Evolutionary conservation across 1,139 yeast genomes (phyloP).

Genomic region (Zygosaccharomyces sapae): DNA sequence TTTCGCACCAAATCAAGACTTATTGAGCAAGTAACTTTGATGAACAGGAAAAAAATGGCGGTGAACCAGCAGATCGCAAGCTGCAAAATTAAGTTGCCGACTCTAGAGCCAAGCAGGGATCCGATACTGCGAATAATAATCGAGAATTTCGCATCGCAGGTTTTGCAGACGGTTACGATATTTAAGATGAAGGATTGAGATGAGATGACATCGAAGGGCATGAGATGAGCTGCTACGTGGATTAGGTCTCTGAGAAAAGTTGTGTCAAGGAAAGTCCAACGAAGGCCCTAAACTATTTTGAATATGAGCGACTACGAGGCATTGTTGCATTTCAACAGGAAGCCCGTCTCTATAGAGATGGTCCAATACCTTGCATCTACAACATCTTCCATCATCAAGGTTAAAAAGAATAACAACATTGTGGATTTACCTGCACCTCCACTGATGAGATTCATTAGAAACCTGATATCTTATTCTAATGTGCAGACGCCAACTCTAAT

Average conservation of each 20-base stretch:
- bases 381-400: conserved; percentile 72
- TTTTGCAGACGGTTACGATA: background rate
- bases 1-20: conserved; percentile 1
- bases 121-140: background rate
- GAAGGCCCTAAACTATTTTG: background rate
- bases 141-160: conserved; percentile 3
- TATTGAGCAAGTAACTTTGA: background rate
- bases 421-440: conserved; percentile 31
- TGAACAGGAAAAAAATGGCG: conserved; percentile 3
- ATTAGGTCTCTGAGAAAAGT: no score
- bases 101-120: conserved; percentile 4
- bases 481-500: conserved; percentile 94
- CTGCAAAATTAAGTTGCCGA: conserved; percentile 1
- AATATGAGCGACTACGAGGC: conserved; percentile 62
- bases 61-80: conserved; percentile 2
- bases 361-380: conserved; percentile 74
- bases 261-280: background rate
- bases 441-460: conserved; percentile 63
- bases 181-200: conserved; percentile 1
- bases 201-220: background rate
- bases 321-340: conserved; percentile 66
- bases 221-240: no score
- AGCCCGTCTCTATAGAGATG: conserved; percentile 77
- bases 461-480: conserved; percentile 74
- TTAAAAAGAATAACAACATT: conserved; percentile 35